A percentile compares a stretch with the other conserved stretches of the same genome.
These are phyloP conservation scores for Camellia lanceoleosa DNA, from an alignment of 148 eudicot species.

Conservation along the genomic window DNA sequence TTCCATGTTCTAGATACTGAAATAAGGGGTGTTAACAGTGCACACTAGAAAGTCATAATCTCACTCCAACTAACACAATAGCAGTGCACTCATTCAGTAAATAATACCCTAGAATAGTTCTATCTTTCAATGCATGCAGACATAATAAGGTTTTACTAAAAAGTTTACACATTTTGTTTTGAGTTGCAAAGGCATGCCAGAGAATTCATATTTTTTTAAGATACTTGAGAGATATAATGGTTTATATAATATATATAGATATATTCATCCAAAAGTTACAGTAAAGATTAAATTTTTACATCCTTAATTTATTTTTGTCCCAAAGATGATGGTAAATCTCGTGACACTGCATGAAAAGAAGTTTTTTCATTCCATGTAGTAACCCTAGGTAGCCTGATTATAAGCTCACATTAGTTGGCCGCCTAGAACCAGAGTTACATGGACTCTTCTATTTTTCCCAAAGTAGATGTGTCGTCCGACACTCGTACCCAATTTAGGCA, in stretches of 20 bases:
- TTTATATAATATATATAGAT: too few species aligned
- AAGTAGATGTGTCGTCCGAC: too few species aligned
- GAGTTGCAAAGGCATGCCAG: neutral
- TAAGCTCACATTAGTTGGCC: neutral
- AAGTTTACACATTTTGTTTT: neutral
- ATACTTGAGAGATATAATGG: neutral
- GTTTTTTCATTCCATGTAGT: neutral
- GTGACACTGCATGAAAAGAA: neutral
- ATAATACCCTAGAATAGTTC: neutral
- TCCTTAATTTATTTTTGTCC: neutral
- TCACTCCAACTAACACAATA: neutral
- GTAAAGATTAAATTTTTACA: neutral
- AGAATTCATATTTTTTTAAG: neutral
- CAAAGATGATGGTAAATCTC: neutral
- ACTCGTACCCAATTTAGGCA: too few species aligned
- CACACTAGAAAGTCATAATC: slow-evolving; percentile 6
- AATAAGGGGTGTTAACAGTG: neutral
- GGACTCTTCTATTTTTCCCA: too few species aligned
- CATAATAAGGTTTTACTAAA: neutral
- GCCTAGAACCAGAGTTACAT: neutral
- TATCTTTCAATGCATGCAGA: neutral
- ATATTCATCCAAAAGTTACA: too few species aligned
- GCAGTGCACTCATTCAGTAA: neutral
- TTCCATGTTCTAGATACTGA: neutral
- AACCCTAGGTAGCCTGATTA: neutral